Percentiles rank a stretch among this genome's conserved stretches.
These are phyloP conservation scores for Colletotrichum tamarilloi DNA, from an alignment of 2,329 filamentous ascomycete genomes.

Conservation along the genomic window DNA sequence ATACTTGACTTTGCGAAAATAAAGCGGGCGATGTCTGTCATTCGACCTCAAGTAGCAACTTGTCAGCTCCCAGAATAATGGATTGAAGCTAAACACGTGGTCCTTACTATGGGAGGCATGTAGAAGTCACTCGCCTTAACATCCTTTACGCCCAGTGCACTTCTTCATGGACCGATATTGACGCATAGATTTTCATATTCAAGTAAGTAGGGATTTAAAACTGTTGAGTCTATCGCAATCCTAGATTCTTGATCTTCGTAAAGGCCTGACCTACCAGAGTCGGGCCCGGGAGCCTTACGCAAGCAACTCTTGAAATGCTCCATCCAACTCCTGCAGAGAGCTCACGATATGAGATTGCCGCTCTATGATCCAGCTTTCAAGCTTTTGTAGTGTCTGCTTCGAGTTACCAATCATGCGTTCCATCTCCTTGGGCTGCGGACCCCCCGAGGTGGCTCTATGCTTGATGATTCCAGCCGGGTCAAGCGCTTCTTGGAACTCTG, in stretches of 20 bases:
- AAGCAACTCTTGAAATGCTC: background rate
- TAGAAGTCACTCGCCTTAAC: too few species aligned
- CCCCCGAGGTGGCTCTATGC: constrained; percentile 19
- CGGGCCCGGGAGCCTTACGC: background rate
- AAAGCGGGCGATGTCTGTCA: too few species aligned
- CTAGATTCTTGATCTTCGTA: too few species aligned
- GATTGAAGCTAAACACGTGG: too few species aligned
- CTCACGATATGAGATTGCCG: constrained; percentile 1
- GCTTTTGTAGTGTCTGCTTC: background rate
- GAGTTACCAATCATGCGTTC: constrained; percentile 15
- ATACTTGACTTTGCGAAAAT: background rate
- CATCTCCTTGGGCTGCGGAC: constrained; percentile 26
- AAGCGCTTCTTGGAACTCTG: constrained; percentile 5
- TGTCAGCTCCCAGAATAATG: too few species aligned
- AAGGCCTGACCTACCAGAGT: background rate
- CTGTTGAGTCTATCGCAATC: too few species aligned
- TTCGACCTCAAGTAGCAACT: too few species aligned
- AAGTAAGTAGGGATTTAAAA: too few species aligned
- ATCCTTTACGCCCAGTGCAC: too few species aligned
- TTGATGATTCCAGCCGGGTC: constrained; percentile 22
- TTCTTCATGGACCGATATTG: too few species aligned
- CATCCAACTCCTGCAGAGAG: background rate
- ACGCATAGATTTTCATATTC: too few species aligned
- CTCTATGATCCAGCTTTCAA: constrained; percentile 6
- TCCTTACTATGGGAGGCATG: too few species aligned